Base-by-base conservation (phyloP, 208 protist genomes). In the Acanthamoeba triangularis region DNA sequence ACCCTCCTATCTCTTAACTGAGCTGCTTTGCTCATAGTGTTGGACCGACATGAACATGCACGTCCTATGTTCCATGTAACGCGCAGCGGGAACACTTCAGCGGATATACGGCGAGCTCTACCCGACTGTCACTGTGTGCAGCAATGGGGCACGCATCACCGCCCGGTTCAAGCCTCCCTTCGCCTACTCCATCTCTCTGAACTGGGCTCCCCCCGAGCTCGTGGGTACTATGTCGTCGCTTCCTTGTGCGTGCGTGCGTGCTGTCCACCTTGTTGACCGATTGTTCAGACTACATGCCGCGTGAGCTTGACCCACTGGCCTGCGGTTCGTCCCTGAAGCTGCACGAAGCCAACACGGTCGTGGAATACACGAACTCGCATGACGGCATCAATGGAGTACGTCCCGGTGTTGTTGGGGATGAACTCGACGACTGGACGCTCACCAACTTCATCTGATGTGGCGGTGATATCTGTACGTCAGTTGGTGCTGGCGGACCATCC, bases 131-230 rank as follows among this genome's bases (percentile, higher is more conserved):
- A 82, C n/a, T 0, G 41, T 82, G 37, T 82, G 37, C 74, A 82
- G 74, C 25, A 52, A 7, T 25, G 74, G 74, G 4, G 74, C 74
- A 7, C 74, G 74, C 37, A 52, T 82, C 74, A 82, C 25, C 74
- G 74, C 74, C 30, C 74, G 44, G 11, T 82, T 82, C 37, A 44
- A 35, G 44, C 74, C 74, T 20, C 74, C 74, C 7, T 82, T 82
- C 20, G 23, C 33, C 41, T 82, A 82, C 23, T 14, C 37, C 44
- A 82, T 82, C 37, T 82, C 74, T 5, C 41, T 82, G 13, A 82
- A 82, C 74, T 82, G 74, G 74, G 74, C 74, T 54, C 74, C 74
- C 4, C 41, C 74, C 13, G 74, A 82, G 74, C 74, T 82, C 25
- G 74, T 82, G 18, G 74, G 74, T 82, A 49, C 41, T 8, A 10